phyloP scores from a whole-genome alignment of 1,284 basidiomycete genomes.

The Cystobasidiaceae sp. region DNA sequence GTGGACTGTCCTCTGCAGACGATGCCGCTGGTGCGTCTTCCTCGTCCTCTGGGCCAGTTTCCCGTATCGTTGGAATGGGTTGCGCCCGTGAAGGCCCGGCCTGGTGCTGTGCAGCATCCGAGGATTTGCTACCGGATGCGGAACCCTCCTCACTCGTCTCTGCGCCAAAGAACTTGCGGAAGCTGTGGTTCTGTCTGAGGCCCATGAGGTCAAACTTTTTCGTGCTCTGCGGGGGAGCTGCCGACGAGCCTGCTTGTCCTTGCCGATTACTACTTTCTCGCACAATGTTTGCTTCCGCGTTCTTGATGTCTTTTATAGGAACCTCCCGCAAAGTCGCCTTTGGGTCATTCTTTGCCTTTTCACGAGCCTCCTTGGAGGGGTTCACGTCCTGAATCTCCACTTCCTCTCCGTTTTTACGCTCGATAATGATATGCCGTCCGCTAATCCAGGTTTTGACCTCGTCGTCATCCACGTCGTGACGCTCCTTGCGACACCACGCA shows the following conservation, averaged over 20 bases:
- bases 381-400: constrained; percentile 33
- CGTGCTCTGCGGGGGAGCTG: no score
- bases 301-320: background rate
- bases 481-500: constrained; percentile 40
- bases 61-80: background rate
- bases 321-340: constrained; percentile 14
- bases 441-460: constrained; percentile 33
- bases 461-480: constrained; percentile 10
- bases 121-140: background rate
- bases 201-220: constrained; percentile 12
- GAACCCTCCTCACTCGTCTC: background rate
- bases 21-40: constrained; percentile 1
- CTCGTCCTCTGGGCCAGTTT: constrained; percentile 21
- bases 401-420: constrained; percentile 34
- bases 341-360: constrained; percentile 3
- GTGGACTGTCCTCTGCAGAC: no score
- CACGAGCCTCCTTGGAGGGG: constrained; percentile 11
- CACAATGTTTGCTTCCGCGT: background rate
- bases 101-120: background rate
- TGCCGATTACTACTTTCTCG: background rate
- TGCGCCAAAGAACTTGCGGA: constrained; percentile 23
- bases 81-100: background rate
- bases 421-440: constrained; percentile 38
- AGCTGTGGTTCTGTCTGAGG: constrained; percentile 4
- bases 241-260: background rate